Conservation (phyloP, 148 eudicot genomes). For the Tetragonia tetragonoides region DNA sequence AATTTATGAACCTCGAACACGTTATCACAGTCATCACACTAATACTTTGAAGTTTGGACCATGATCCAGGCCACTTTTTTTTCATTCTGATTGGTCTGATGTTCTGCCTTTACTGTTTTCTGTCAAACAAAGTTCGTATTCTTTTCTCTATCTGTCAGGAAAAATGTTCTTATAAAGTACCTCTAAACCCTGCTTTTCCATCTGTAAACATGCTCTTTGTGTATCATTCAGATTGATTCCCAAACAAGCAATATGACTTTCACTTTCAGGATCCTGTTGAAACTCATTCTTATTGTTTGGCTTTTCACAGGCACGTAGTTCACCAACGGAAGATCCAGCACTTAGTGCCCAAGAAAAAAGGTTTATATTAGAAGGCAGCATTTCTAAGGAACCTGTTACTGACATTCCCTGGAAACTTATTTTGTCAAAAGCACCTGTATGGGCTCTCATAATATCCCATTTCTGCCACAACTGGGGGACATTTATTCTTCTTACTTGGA, state of each 20-base stretch:
- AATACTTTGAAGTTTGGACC: background rate
- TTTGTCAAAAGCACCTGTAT: conserved; percentile 86
- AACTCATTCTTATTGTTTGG: too few relatives aligned
- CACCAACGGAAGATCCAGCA: conserved; percentile 81
- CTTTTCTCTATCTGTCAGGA: too few relatives aligned
- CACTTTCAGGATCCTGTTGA: too few relatives aligned
- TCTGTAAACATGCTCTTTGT: background rate
- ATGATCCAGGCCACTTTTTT: background rate
- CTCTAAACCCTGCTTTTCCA: background rate
- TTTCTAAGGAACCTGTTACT: conserved; percentile 70
- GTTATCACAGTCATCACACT: background rate
- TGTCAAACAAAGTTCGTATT: background rate
- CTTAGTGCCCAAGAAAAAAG: conserved; percentile 67
- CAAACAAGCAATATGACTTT: background rate
- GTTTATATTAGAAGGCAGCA: conserved; percentile 60
- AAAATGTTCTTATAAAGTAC: background rate
- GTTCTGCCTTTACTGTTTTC: background rate
- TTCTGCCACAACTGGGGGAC: conserved; percentile 99
- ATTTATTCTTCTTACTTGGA: conserved; percentile 96
- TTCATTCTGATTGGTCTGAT: conserved; percentile 7
- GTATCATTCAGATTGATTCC: background rate
- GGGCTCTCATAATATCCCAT: conserved; percentile 99
- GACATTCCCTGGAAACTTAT: conserved; percentile 91
- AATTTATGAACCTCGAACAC: background rate
- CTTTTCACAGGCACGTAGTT: conserved; percentile 65